phyloP scores from a whole-genome alignment of 2,329 filamentous ascomycete genomes.

The Neopestalotiopsis rosae region DNA sequence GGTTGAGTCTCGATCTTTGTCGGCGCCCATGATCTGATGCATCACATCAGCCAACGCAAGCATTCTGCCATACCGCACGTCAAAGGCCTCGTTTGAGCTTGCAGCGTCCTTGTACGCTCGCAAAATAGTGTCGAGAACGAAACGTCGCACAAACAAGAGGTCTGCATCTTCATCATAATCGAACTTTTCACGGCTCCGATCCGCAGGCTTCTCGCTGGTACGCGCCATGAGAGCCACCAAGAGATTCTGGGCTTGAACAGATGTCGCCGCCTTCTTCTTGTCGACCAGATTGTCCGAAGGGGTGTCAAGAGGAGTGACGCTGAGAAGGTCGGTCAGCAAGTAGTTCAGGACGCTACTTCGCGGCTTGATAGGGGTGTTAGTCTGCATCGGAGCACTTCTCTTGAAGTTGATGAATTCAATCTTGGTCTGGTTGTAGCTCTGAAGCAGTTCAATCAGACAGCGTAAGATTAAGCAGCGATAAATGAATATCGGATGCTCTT shows the following conservation, averaged over 20 bases:
- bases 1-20: conserved; percentile 68
- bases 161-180: conserved; percentile 80
- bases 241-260: conserved; percentile 83
- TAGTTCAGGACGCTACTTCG: conserved; percentile 94
- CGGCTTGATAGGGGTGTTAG: conserved; percentile 90
- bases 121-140: conserved; percentile 90
- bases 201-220: conserved; percentile 76
- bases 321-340: conserved; percentile 79
- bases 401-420: conserved; percentile 99
- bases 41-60: conserved; percentile 90
- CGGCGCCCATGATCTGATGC: conserved; percentile 81
- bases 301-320: conserved; percentile 64
- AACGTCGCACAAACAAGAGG: conserved; percentile 89
- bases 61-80: conserved; percentile 86
- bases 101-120: conserved; percentile 91
- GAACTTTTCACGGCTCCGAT: conserved; percentile 61
- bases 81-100: conserved; percentile 77
- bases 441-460: conserved; percentile 86
- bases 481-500: conserved; percentile 94
- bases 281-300: conserved; percentile 76
- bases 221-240: conserved; percentile 87
- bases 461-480: conserved; percentile 95
- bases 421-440: conserved; percentile 93
- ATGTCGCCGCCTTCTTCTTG: conserved; percentile 87
- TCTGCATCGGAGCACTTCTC: conserved; percentile 82